Evolutionary conservation across 768 basidiomycete genomes (phyloP).

Genomic region (Termitomyces sp.): DNA sequence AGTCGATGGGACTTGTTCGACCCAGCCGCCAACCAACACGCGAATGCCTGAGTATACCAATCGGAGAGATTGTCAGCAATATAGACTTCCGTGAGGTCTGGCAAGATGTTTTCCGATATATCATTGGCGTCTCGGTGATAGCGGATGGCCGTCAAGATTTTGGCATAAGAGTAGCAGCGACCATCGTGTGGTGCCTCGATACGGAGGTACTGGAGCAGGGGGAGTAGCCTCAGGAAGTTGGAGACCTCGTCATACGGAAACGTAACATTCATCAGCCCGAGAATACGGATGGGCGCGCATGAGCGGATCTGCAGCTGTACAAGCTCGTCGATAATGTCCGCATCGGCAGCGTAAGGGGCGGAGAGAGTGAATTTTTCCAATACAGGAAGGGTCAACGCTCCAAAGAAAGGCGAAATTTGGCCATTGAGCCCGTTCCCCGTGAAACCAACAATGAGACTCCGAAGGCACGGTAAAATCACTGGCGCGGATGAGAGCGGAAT

Average conservation of each 20-base stretch:
- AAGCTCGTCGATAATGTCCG: neutral
- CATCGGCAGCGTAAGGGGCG: neutral
- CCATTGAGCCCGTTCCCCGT: neutral
- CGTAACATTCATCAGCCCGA: neutral
- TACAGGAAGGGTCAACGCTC: neutral
- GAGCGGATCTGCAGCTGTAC: neutral
- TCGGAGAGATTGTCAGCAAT: neutral
- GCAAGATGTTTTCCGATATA: neutral
- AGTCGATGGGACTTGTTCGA: neutral
- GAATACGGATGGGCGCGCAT: neutral
- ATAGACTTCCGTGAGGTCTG: neutral
- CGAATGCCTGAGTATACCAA: neutral
- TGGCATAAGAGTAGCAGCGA: neutral
- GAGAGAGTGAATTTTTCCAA: neutral
- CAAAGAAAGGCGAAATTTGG: slow-evolving; percentile 1
- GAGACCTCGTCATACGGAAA: neutral
- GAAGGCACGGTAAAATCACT: neutral
- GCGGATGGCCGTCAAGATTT: neutral
- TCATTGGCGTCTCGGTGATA: neutral
- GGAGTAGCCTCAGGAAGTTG: neutral
- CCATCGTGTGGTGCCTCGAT: neutral
- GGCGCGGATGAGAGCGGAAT: neutral
- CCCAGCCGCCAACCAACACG: neutral
- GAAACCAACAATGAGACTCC: neutral
- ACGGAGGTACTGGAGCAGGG: neutral